Evolutionary conservation across 129 eudicot genomes (phyloP).

Genomic region (Lactuca saligna): DNA sequence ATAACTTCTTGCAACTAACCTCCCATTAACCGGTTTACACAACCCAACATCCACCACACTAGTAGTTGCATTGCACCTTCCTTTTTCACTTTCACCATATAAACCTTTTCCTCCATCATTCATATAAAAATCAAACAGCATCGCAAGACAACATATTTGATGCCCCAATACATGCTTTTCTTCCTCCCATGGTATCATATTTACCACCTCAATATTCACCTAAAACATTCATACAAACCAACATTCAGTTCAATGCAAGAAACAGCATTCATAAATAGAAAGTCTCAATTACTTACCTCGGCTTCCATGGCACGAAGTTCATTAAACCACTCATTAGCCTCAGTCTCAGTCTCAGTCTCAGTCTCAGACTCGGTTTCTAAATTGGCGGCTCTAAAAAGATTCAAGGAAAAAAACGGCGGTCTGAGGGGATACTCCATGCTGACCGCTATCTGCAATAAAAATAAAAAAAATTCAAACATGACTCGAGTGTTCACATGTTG

Average conservation of each 20-base stretch:
- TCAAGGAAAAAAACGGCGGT: slow-evolving; percentile 67
- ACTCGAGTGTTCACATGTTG: slow-evolving; percentile 5
- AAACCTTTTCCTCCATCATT: slow-evolving; percentile 46
- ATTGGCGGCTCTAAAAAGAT: slow-evolving; percentile 31
- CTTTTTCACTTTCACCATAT: slow-evolving; percentile 42
- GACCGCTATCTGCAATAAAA: slow-evolving; percentile 58
- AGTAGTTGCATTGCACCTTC: slow-evolving; percentile 41
- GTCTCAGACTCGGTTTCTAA: slow-evolving; percentile 39
- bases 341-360: slow-evolving; percentile 43
- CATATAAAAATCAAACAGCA: slow-evolving; percentile 81
- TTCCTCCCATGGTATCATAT: slow-evolving; percentile 59
- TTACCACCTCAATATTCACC: slow-evolving; percentile 72
- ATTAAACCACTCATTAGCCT: slow-evolving; percentile 60
- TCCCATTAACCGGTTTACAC: slow-evolving; percentile 71
- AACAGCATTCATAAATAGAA: background rate
- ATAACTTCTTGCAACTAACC: slow-evolving; percentile 59
- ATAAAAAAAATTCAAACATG: slow-evolving; percentile 14
- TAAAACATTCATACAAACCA: slow-evolving; percentile 16
- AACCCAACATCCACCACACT: slow-evolving; percentile 75
- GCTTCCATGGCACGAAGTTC: slow-evolving; percentile 97
- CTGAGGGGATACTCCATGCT: slow-evolving; percentile 87
- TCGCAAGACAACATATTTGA: slow-evolving; percentile 78
- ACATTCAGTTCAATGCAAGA: no score
- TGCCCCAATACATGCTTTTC: slow-evolving; percentile 63
- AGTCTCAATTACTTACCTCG: slow-evolving; percentile 56